These are phyloP conservation scores for Paramecium biaurelia DNA, from an alignment of 73 alveolate genomes.

Conservation along the genomic window DNA sequence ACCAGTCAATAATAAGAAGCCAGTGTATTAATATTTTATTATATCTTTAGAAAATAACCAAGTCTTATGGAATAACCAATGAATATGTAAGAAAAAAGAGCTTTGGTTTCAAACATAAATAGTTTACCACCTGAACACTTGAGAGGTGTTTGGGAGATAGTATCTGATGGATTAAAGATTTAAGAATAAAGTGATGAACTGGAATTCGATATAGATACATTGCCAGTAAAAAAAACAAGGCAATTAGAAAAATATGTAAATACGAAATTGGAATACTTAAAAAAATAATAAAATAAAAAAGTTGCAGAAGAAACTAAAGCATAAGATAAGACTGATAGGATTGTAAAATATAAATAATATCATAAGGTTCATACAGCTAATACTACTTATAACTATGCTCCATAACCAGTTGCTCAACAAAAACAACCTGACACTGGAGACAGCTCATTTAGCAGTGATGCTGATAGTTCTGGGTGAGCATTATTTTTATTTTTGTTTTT, in stretches of 20 bases:
- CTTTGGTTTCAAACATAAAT: slow-evolving; percentile 36
- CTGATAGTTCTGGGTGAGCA: not conserved
- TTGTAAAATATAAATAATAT: not conserved
- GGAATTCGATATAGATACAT: slow-evolving; percentile 62
- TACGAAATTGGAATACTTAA: not conserved
- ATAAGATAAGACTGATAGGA: not conserved
- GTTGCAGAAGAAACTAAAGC: not conserved
- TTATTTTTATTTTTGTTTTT: not conserved
- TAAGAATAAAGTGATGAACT: slow-evolving; percentile 56
- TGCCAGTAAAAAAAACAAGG: slow-evolving; percentile 59
- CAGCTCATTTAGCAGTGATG: slow-evolving; percentile 52
- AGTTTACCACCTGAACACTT: slow-evolving; percentile 55
- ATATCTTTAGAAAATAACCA: not conserved
- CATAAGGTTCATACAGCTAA: slow-evolving; percentile 5
- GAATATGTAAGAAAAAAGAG: slow-evolving; percentile 57
- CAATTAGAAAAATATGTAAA: slow-evolving; percentile 59
- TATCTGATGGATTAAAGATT: slow-evolving; percentile 47
- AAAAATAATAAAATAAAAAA: not conserved
- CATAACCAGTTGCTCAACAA: not conserved
- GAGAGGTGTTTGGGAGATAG: slow-evolving; percentile 67
- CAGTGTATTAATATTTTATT: not conserved
- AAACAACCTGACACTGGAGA: slow-evolving; percentile 27
- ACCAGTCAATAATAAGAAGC: not conserved
- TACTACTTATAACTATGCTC: not conserved
- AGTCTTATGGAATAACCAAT: slow-evolving; percentile 53